Base-by-base conservation (phyloP, 2,329 filamentous ascomycete genomes). In the Colletotrichum sp. region DNA sequence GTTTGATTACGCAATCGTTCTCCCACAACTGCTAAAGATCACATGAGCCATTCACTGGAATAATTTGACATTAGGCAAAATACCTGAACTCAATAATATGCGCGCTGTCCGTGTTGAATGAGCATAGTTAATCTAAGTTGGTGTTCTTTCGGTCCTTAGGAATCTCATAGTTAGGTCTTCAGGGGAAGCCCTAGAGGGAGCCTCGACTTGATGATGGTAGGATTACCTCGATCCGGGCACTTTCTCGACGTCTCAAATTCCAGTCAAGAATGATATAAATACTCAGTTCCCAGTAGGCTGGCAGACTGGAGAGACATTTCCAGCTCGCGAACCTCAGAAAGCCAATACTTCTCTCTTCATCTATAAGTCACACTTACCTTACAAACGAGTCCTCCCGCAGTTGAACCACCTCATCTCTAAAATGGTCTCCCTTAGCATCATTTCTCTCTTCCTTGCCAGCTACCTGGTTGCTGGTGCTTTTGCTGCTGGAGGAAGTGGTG, bases 161-260 rank as follows among this genome's bases (percentile, higher is more conserved):
- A 49, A 22, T 49, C 44, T 8, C 11, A 49, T 13, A 13, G 2
- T 49, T 49, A 49, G 44, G 44, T 22, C 44, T 22, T 49, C 44
- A 49, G 44, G 44, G 44, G 9, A 49, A 22, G 44, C 9, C 44
- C 44, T 22, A 9, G 44, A 49, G 44, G 6, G 8, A 1, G 5
- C 3, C 1, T 12, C 2, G n/a, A 4, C n/a, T 49, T 49, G 44
- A 22, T 49, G 19, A 22, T 49, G 0, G 3, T 49, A 49, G n/a
- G 4, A 49, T 8, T 3, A 6, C 6, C n/a, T 49, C 6, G 9
- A 22, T 49, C 11, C 44, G 44, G 44, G n/a, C 44, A 49, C 44
- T 49, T 49, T 22, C 44, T 22, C 3, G n/a, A 9, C 6, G n/a
- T 22, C 19, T 22, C 5, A 49, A 49, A 0, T 49, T 22, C 44